Conservation (phyloP, 208 protist genomes). For the Leishmania major region DNA sequence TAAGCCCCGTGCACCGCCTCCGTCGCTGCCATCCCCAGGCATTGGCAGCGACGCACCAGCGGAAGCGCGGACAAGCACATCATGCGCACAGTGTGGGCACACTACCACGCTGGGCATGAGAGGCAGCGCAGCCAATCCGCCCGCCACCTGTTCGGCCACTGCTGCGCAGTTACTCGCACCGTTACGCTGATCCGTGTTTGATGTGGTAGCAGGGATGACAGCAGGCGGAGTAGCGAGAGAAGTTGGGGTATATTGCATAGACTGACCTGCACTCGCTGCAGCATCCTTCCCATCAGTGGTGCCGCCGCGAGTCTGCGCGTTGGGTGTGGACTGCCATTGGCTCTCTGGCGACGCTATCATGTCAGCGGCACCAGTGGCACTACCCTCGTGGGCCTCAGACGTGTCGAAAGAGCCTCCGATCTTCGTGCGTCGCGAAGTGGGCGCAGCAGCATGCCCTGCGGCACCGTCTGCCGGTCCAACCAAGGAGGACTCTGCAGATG, state of each 20-base stretch:
- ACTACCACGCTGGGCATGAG: not conserved
- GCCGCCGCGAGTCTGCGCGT: not conserved
- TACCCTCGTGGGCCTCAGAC: not conserved
- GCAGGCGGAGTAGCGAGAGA: not conserved
- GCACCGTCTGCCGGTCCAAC: no score
- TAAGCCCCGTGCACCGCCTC: no score
- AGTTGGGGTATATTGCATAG: not conserved
- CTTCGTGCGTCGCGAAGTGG: not conserved
- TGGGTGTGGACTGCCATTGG: not conserved
- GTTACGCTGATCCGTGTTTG: not conserved
- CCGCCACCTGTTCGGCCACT: not conserved
- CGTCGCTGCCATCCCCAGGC: not conserved
- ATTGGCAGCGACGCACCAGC: not conserved
- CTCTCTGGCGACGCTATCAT: not conserved
- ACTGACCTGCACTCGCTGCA: not conserved
- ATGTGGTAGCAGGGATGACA: not conserved
- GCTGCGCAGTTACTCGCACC: no score
- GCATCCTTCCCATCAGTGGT: not conserved
- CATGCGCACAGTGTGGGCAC: slow-evolving; percentile 20
- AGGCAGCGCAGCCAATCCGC: not conserved
- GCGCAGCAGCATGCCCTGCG: not conserved
- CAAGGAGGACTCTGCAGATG: not conserved
- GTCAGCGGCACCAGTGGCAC: not conserved
- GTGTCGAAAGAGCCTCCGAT: not conserved
- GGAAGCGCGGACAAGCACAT: not conserved